Evolutionary conservation across 2,329 filamentous ascomycete genomes (phyloP).

Genomic region (Erysiphe pisi): DNA sequence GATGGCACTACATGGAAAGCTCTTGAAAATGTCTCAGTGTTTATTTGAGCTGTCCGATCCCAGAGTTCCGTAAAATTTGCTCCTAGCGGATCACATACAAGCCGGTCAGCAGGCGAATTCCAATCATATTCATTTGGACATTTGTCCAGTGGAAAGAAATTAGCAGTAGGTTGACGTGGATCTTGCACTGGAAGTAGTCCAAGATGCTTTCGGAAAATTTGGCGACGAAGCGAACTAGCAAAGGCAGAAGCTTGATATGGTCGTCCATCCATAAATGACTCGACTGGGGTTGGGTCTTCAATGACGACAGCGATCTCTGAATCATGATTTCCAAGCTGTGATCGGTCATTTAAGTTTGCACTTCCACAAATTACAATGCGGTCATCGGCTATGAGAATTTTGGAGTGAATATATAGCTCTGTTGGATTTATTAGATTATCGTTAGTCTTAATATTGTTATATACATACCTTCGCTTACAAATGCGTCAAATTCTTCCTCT

Average conservation of each 20-base stretch:
- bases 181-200: slow-evolving; percentile 68
- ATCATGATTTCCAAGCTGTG: slow-evolving; percentile 73
- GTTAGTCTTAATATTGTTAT: background rate
- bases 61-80: slow-evolving; percentile 60
- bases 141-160: slow-evolving; percentile 52
- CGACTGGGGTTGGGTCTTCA: slow-evolving; percentile 61
- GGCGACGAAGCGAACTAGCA: slow-evolving; percentile 67
- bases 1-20: slow-evolving; percentile 72
- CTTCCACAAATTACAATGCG: slow-evolving; percentile 69
- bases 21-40: slow-evolving; percentile 69
- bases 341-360: slow-evolving; percentile 50
- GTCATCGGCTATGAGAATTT: slow-evolving; percentile 72
- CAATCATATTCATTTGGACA: slow-evolving; percentile 64
- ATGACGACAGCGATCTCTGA: slow-evolving; percentile 85
- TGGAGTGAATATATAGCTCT: slow-evolving; percentile 54
- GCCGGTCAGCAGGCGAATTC: slow-evolving; percentile 53
- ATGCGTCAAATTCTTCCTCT: slow-evolving; percentile 49
- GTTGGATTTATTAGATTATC: slow-evolving; percentile 13
- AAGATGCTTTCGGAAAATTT: slow-evolving; percentile 85
- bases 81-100: slow-evolving; percentile 64
- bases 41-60: slow-evolving; percentile 59
- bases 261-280: slow-evolving; percentile 61
- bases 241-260: slow-evolving; percentile 63
- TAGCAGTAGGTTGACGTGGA: slow-evolving; percentile 56
- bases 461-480: slow-evolving; percentile 44